Evolutionary conservation across 805 yeast genomes (phyloP), one percentile per base, ranked within the genome.

Genomic region (Monosporozyma unispora): DNA sequence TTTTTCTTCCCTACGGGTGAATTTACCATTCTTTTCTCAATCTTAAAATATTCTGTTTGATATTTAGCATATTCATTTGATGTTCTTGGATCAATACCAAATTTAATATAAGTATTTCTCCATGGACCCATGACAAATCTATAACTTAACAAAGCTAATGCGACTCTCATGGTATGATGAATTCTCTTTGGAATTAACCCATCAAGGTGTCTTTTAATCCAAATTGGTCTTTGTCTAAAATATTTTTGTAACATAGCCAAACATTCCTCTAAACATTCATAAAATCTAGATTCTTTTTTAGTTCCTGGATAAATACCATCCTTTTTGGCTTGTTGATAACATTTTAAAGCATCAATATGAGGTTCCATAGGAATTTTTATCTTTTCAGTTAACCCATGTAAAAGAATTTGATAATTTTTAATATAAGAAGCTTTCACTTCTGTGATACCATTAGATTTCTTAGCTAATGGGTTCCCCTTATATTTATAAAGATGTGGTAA

Each of bases 101-200:
- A 80, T 55, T 71, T 77, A 43, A 89, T 81, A 62, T 84, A 88
- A 10, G 93, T 79, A 52, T 87, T 88, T 57, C 98, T 76, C 96
- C 96, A 93, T 0, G 98, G 99, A 0, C 99, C 99, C 59, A 84
- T 85, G 35, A 84, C 80, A 62, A 81, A 85, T 40, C 87, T 76
- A 62, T 81, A 93, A 0, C 96, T 77, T 0, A 88, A 84, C 62
- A 86, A 83, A 0, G 98, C 96, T 46, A 93, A 64, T 0, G 96
- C 95, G 54, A 77, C 81, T 57, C 84, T 81, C 42, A 91, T 54
- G 60, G 79, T 59, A 35, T 61, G 64, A 40, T 64, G 66, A 9
- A 63, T 51, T 58, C 71, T 52, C 21, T 63, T 60, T 0, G 87
- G 83, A 3, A 81, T 70, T 47, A 81, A 70, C 6, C 74, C 71